Conservation (phyloP, 2,329 filamentous ascomycete genomes). For the Graphilbum fragrans region DNA sequence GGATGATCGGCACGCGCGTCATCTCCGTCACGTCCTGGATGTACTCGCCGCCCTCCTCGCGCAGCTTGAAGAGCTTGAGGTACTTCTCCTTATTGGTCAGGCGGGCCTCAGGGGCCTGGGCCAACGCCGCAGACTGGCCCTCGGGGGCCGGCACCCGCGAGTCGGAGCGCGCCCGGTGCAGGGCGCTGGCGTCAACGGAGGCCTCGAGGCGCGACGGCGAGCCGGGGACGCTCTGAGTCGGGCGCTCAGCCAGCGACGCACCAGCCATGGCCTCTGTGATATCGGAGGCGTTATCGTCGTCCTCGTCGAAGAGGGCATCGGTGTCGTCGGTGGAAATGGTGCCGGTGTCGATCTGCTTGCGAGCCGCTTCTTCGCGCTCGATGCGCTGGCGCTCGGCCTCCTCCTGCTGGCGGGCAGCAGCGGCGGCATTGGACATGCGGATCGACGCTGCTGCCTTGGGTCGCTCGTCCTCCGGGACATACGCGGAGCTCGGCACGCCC, state of each 20-base stretch:
- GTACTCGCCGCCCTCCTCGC: slow-evolving; percentile 88
- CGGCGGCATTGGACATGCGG: slow-evolving; percentile 61
- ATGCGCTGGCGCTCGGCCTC: slow-evolving; percentile 69
- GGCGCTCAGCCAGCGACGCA: slow-evolving; percentile 77
- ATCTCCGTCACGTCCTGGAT: slow-evolving; percentile 98
- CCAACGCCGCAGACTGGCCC: no score
- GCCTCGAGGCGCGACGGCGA: slow-evolving; percentile 72
- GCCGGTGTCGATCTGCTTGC: slow-evolving; percentile 87
- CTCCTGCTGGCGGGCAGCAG: slow-evolving; percentile 69
- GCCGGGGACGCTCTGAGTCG: slow-evolving; percentile 89
- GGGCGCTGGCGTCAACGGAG: slow-evolving; percentile 43
- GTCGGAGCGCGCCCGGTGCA: slow-evolving; percentile 85
- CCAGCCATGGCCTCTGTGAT: slow-evolving; percentile 85
- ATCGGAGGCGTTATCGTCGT: slow-evolving; percentile 78
- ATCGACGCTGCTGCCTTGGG: slow-evolving; percentile 70
- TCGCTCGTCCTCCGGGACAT: slow-evolving; percentile 91
- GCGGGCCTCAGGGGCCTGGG: slow-evolving; percentile 65
- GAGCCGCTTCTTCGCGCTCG: slow-evolving; percentile 81
- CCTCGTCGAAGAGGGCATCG: slow-evolving; percentile 91
- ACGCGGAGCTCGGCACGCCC: slow-evolving; percentile 90
- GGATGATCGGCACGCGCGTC: slow-evolving; percentile 90
- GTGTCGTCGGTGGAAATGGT: slow-evolving; percentile 89
- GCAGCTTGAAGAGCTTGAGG: slow-evolving; percentile 73
- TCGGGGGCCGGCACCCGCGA: slow-evolving; percentile 78
- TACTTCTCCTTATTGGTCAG: slow-evolving; percentile 95